Evolutionary conservation across 202 grass and related monocot genomes (phyloP).

Genomic region (Digitaria exilis): DNA sequence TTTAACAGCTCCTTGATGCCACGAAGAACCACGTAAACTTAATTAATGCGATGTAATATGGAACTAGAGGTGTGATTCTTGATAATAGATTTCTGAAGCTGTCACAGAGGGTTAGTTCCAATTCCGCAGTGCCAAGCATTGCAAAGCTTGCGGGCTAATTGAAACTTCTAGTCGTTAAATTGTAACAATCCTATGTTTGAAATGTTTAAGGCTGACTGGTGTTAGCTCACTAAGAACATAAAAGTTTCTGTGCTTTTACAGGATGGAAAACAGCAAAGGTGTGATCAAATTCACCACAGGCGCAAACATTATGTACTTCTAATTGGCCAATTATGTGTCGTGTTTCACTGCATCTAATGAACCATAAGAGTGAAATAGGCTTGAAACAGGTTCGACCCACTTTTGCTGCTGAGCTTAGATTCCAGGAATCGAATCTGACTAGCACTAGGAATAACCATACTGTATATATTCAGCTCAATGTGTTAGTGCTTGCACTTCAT

Average conservation of each 20-base stretch:
- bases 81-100: not conserved
- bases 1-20: not conserved
- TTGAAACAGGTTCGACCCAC: not conserved
- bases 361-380: not conserved
- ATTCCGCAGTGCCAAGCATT: not conserved
- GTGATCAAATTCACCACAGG: not conserved
- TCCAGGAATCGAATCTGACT: not conserved
- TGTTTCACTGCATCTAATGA: not conserved
- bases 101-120: not conserved
- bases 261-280: not conserved
- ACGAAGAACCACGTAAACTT: not conserved
- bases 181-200: not conserved
- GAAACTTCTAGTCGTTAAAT: not conserved
- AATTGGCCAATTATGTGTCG: not conserved
- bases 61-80: too few relatives aligned
- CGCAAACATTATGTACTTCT: not conserved
- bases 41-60: not conserved
- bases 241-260: not conserved
- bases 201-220: not conserved
- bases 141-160: not conserved
- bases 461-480: not conserved
- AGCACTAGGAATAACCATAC: not conserved
- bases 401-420: not conserved
- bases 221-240: not conserved
- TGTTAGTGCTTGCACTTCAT: not conserved